Base-by-base conservation (phyloP, 768 basidiomycete species). In the Leccinum arenicola region DNA sequence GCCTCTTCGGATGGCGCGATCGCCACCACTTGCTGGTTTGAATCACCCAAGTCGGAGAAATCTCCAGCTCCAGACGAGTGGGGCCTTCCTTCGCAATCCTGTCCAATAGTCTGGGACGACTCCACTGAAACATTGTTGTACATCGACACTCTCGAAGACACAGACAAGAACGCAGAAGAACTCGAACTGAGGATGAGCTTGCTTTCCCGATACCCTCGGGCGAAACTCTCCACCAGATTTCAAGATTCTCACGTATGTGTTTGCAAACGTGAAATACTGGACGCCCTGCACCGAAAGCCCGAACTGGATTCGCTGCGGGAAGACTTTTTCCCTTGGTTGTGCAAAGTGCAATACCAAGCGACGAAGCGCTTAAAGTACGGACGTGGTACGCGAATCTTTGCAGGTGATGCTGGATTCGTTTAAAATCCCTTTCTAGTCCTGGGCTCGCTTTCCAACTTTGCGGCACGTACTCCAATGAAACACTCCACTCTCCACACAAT, bases 221-320 rank as follows among this genome's bases (percentile, higher is more conserved):
- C 83, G 31, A 84, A 79, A 38, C 74, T 97, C 31, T 88, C 91
- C 2, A 81, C 84, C 12, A 80, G 75, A 35, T 79, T 88, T 35
- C 84, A 86, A 62, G 95, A 97, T 67, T 91, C 95, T 1, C 95
- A 97, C 72, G 89, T 96, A 33, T 97, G 96, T 66, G 85, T 96
- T 35, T 94, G 93, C 76, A 83, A 84, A 62, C 82, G 84, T 59
- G 80, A 84, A 17, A 78, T 96, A 8, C 76, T 97, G 25, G 87
- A 92, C 58, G 78, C 85, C 12, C 76, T 95, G 27, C 80, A 83
- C 11, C 81, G 84, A 60, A 91, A 91, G 66, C 75, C 75, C 5
- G 81, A 85, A 64, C 80, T 95, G 45, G 87, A 92, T 53, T 96
- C 94, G 15, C 79, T 98, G 54, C 82, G 89, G 53, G 90, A 95